Evolutionary conservation across 2,329 filamentous ascomycete species (phyloP).

Genomic region (Colletotrichum sp.): DNA sequence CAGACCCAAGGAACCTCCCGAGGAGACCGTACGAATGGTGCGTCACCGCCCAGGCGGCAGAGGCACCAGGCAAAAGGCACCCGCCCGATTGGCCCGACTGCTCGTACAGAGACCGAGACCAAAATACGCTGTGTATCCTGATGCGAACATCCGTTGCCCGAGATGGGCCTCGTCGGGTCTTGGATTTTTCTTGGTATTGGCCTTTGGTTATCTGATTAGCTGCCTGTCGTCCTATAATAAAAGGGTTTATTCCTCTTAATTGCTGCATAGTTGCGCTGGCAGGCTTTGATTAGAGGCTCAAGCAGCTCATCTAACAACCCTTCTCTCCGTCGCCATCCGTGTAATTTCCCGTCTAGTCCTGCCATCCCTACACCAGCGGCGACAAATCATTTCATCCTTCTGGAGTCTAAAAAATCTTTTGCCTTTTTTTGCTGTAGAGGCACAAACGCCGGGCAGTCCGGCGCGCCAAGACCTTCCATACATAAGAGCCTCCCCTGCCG

Average conservation of each 20-base stretch:
- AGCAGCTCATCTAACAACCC: not conserved
- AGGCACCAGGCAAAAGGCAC: not conserved
- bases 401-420: not conserved
- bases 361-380: not conserved
- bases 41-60: not conserved
- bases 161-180: not conserved
- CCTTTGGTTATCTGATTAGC: not conserved
- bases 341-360: not conserved
- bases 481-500: not conserved
- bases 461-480: not conserved
- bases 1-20: not conserved
- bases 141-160: not conserved
- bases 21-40: not conserved
- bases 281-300: not conserved
- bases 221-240: not conserved
- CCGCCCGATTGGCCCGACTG: not conserved
- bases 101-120: not conserved
- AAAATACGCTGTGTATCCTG: not conserved
- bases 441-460: not conserved
- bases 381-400: not conserved
- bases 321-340: not conserved
- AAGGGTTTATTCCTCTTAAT: not conserved
- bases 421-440: not conserved
- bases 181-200: not conserved
- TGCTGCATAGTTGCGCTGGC: not conserved